phyloP scores from a whole-genome alignment of 78 protist genomes.

The Capsaspora owczarzaki region DNA sequence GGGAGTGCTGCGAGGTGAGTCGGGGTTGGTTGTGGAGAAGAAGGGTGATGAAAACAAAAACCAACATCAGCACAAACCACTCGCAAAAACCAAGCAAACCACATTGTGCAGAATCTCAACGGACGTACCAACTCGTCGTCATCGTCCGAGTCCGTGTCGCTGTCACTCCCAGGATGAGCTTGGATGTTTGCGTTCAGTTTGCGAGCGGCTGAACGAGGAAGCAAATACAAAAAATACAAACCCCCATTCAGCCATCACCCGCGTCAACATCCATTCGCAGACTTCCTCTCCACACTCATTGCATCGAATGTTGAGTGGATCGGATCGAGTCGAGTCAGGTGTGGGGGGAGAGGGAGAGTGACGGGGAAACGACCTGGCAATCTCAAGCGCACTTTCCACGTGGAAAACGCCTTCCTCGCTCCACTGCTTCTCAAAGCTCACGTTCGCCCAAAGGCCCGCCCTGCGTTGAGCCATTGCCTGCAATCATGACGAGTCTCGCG shows the following conservation, averaged over 20 bases:
- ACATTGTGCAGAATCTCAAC: too few relatives aligned
- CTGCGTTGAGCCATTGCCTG: not conserved
- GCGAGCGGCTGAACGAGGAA: too few relatives aligned
- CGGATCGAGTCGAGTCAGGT: too few relatives aligned
- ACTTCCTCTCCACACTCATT: not conserved
- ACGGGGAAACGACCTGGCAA: not conserved
- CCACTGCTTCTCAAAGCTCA: not conserved
- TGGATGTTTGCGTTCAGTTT: too few relatives aligned
- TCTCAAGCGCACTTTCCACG: not conserved
- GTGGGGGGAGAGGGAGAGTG: not conserved
- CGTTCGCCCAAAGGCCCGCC: not conserved
- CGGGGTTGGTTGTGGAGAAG: not conserved
- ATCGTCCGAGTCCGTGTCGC: conserved; percentile 1
- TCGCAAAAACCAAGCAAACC: not conserved
- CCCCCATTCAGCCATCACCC: not conserved
- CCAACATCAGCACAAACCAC: not conserved
- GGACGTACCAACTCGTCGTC: not conserved
- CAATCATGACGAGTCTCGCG: not conserved
- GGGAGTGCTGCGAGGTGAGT: too few relatives aligned
- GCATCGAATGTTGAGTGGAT: not conserved
- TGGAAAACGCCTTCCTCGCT: not conserved
- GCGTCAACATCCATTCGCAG: not conserved
- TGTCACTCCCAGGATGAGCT: not conserved
- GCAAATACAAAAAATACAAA: not conserved
- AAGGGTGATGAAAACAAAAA: not conserved